A percentile compares a stretch with the other conserved stretches of the same genome.
Evolutionary conservation across 2,329 filamentous ascomycete genomes (phyloP).

Genomic region (Rutstroemia sp.): DNA sequence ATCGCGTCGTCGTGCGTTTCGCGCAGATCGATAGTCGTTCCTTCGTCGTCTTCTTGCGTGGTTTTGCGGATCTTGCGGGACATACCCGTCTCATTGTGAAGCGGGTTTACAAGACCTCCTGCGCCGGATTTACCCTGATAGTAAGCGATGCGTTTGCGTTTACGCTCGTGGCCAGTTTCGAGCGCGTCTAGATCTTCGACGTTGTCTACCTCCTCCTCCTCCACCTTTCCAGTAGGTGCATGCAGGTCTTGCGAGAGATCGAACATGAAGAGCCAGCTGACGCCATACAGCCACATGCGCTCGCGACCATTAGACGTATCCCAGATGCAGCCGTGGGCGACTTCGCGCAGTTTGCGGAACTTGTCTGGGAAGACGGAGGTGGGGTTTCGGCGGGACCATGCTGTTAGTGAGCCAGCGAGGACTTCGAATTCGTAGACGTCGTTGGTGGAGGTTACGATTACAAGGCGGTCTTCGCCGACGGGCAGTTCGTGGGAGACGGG

Average conservation of each 20-base stretch:
- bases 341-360: constrained; percentile 68
- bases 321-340: constrained; percentile 81
- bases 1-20: not conserved
- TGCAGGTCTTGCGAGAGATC: constrained; percentile 62
- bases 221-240: not conserved
- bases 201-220: constrained; percentile 16
- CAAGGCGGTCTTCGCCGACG: constrained; percentile 43
- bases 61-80: constrained; percentile 33
- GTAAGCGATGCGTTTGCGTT: not conserved
- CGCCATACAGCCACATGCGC: constrained; percentile 81
- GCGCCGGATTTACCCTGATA: constrained; percentile 38
- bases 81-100: constrained; percentile 20
- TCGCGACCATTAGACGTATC: constrained; percentile 50
- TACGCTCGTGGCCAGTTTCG: not conserved
- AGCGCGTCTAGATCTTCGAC: constrained; percentile 7
- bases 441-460: constrained; percentile 56
- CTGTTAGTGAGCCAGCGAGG: constrained; percentile 65
- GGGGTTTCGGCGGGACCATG: constrained; percentile 82
- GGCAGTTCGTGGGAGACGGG: constrained; percentile 42
- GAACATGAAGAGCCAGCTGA: constrained; percentile 85
- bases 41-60: constrained; percentile 33
- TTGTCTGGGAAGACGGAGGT: constrained; percentile 65
- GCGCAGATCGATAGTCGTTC: constrained; percentile 28
- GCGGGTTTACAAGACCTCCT: constrained; percentile 40
- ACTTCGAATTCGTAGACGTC: constrained; percentile 75